Evolutionary conservation across 2,329 filamentous ascomycete species (phyloP).

Genomic region (Ascochyta pisi): DNA sequence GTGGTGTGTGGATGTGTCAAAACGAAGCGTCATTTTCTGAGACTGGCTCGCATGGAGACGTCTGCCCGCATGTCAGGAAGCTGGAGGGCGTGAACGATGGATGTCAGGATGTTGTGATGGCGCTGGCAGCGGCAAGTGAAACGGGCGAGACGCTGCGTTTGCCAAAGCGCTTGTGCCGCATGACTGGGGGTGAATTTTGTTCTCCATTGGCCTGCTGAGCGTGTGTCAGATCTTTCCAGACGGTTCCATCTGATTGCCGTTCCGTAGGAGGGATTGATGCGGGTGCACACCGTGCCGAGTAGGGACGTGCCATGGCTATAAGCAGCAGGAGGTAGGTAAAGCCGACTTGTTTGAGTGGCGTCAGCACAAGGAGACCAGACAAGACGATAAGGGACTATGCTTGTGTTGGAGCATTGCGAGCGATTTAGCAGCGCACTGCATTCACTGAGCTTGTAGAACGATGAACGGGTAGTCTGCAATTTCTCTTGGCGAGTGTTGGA

Average conservation of each 20-base stretch:
- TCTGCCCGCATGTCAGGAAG: not conserved
- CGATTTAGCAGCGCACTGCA: too few relatives aligned
- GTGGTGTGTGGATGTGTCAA: not conserved
- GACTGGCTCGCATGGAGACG: not conserved
- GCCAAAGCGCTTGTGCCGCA: not conserved
- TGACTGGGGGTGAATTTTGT: not conserved
- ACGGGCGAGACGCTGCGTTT: constrained; percentile 14
- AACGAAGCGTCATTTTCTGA: constrained; percentile 4
- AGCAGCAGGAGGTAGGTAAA: too few relatives aligned
- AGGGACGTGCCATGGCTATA: too few relatives aligned
- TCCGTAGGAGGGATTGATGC: too few relatives aligned
- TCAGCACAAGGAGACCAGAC: too few relatives aligned
- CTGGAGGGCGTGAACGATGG: not conserved
- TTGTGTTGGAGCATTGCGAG: too few relatives aligned
- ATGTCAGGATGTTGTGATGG: not conserved
- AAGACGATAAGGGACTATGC: too few relatives aligned
- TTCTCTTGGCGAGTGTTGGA: not conserved
- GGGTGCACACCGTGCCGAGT: too few relatives aligned
- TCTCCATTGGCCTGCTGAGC: not conserved
- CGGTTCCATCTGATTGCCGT: not conserved
- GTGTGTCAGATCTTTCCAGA: constrained; percentile 2
- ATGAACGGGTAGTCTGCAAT: not conserved
- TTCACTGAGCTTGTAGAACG: too few relatives aligned
- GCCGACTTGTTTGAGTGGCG: too few relatives aligned
- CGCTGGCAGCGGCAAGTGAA: constrained; percentile 13